Evolutionary conservation across 768 basidiomycete genomes (phyloP), one percentile per base, ranked within the genome.

Genomic region (Leccinum incarnatum): DNA sequence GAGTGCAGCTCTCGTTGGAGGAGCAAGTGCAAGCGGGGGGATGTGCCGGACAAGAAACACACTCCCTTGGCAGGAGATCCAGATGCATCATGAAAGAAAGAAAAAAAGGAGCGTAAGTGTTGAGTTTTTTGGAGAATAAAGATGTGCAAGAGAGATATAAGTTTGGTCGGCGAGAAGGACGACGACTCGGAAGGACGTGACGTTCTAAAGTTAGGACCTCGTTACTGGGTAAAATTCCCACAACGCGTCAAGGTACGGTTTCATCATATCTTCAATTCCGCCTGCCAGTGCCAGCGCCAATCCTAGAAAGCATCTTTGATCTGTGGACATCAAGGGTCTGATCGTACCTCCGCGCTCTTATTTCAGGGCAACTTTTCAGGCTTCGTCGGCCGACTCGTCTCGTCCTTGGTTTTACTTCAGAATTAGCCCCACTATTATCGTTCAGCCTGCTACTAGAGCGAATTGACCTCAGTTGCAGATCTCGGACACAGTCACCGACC

Each of bases 1-100:
- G 77, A 58, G 86, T 67, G 69, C 90, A 92, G 17, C 75, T 75
- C 73, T 91, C 74, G 69, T 77, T 75, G 9, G 80, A 60, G 40
- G 72, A 64, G 64, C 89, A 91, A 57, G 75, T 77, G 74, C 88
- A 90, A 34, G 75, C 58, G 1, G 72, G 77, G 0, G 78, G 74
- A 46, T 80, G 77, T 19, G 76, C 64, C 15, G 79, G 75, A 67
- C 88, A 89, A 45, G 72, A 54, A 37, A 84, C 75, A 65, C 85
- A 87, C 63, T 78, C 75, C 58, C 81, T 75, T 47, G 74, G 68
- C 15, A 75, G 65, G 45, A 81, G 76, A 62, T 70, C 70, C 50
- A 74, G 11, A 55, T 56, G 70, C 75, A 68, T 45, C 42, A 19
- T 79, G 69, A 64, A 34, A 51, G 54, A 60, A 50, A 56, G 2